Conservation (phyloP, 345 rosid species). For the Rhizophora mangle region DNA sequence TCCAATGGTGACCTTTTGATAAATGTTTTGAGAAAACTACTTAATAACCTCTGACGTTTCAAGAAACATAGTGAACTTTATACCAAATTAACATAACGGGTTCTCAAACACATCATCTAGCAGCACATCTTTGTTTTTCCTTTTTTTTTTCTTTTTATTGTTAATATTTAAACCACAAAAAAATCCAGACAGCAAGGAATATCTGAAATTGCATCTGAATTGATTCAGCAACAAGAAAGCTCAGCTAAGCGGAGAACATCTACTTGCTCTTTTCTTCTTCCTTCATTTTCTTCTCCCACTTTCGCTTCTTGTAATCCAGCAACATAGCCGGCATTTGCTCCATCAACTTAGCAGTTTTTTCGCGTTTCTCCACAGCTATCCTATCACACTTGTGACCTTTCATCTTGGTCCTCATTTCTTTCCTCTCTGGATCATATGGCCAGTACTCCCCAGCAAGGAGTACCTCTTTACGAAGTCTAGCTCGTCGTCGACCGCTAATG, state of each 20-base stretch:
- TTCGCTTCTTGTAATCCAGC: slow-evolving; percentile 82
- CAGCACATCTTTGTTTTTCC: too few species aligned
- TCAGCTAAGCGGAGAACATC: background rate
- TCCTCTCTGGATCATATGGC: slow-evolving; percentile 88
- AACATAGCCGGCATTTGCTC: slow-evolving; percentile 83
- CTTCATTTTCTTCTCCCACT: slow-evolving; percentile 95
- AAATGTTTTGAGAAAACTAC: too few species aligned
- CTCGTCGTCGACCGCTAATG: slow-evolving; percentile 79
- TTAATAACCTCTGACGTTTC: too few species aligned
- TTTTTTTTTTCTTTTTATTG: too few species aligned
- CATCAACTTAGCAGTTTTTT: slow-evolving; percentile 78
- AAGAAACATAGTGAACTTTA: too few species aligned
- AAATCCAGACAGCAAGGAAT: too few species aligned
- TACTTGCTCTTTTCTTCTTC: slow-evolving; percentile 63
- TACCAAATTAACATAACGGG: too few species aligned
- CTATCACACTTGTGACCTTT: slow-evolving; percentile 88
- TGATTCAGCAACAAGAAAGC: background rate
- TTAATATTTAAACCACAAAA: too few species aligned
- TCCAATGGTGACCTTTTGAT: too few species aligned
- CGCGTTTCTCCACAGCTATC: slow-evolving; percentile 77
- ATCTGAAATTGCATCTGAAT: too few species aligned
- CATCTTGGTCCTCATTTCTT: slow-evolving; percentile 74
- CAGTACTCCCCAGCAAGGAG: slow-evolving; percentile 70
- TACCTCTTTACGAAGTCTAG: slow-evolving; percentile 86
- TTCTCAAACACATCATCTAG: too few species aligned